Evolutionary conservation across 2,329 filamentous ascomycete genomes (phyloP), one percentile per base, ranked within the genome.

Genomic region (Shiraia sp.): DNA sequence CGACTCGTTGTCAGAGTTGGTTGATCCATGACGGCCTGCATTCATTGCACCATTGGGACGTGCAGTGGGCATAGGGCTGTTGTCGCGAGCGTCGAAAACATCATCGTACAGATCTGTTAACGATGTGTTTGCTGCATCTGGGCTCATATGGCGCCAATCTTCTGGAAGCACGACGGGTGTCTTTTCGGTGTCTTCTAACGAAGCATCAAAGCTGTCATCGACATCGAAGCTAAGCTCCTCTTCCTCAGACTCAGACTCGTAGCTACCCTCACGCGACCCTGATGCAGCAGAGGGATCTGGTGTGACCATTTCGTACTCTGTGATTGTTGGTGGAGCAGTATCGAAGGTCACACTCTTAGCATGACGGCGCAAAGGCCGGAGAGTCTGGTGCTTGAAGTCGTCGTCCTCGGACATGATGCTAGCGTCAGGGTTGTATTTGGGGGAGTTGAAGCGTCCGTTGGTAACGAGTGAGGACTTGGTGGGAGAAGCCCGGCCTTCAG

Each of bases 321-420:
- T 96, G 61, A 99, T 81, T 65, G 95, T 88, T 16, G 93, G 93
- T 15, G 92, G 92, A 2, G 89, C 90, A 26, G 86, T 87, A 71
- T 97, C 90, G 66, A 99, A 99, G 1, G 92, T 99, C 44, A 99
- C 93, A 61, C 91, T 96, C 77, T 99, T 99, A 33, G 90, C 85
- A 71, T 96, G 88, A 39, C 90, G 87, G 65, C 90, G 87, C 29
- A 90, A 77, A 10, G 78, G 79, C 52, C 82, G 83, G 39, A 87
- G 85, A 6, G 81, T 80, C 25, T 83, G 81, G 28, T 68, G 65
- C 46, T 78, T 74, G 2, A 79, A 77, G 29, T 88, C 84, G 4
- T 81, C 79, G 47, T 69, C 66, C 6, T 68, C 66, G 2, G 65
- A 69, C 32, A 62, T 56, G 8, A 61, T 55, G 47, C 65, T 67